Evolutionary conservation across 192 early-diverging fungal species (phyloP).

Genomic region (Oehlia diaphana): DNA sequence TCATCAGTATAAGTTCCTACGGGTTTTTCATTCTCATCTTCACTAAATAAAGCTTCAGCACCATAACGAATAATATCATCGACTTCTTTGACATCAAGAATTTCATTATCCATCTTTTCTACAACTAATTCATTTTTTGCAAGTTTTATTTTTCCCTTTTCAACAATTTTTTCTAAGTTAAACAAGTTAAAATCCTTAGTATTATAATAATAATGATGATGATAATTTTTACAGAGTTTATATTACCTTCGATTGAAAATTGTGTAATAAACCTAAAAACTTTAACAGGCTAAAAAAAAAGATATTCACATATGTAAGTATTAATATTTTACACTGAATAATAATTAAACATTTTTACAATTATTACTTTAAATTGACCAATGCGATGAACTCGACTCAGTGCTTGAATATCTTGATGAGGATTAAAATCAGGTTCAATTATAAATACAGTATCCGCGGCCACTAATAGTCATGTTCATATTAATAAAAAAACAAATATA

Average conservation of each 20-base stretch:
- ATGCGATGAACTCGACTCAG: constrained; percentile 73
- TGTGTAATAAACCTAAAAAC: constrained; percentile 68
- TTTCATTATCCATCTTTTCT: constrained; percentile 65
- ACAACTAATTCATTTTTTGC: constrained; percentile 76
- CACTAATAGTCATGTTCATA: constrained; percentile 47
- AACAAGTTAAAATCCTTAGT: background rate
- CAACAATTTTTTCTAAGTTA: constrained; percentile 60
- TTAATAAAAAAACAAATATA: constrained; percentile 55
- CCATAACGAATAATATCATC: constrained; percentile 69
- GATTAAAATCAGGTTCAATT: constrained; percentile 76
- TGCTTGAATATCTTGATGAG: constrained; percentile 72
- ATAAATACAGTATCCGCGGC: constrained; percentile 77
- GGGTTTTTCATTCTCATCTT: constrained; percentile 49
- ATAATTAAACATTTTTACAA: too few species aligned
- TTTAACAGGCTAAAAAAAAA: constrained; percentile 16
- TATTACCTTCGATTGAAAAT: constrained; percentile 58
- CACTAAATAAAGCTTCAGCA: constrained; percentile 64
- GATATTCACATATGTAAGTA: too few species aligned
- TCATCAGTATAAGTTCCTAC: constrained; percentile 58
- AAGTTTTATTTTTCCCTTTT: constrained; percentile 75
- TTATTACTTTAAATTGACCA: constrained; percentile 64
- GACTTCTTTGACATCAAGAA: constrained; percentile 53
- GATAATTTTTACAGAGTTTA: background rate
- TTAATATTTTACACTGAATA: too few species aligned
- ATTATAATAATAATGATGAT: background rate